Conservation (phyloP, 2,329 filamentous ascomycete species). For the Chrysosporium queenslandicum region DNA sequence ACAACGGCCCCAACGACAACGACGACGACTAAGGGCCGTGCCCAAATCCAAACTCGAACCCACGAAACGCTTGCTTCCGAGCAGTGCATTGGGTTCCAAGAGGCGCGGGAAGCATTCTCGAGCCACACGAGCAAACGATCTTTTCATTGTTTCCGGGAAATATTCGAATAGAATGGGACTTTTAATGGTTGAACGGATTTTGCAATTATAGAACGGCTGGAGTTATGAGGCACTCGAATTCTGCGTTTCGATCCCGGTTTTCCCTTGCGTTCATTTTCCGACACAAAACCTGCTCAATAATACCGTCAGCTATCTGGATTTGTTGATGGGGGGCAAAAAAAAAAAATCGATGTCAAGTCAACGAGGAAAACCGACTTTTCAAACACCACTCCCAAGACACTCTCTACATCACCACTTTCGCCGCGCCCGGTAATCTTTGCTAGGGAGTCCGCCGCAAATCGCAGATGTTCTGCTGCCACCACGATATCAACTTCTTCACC, state of each 20-base stretch:
- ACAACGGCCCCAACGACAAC: conserved; percentile 24
- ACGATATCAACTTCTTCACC: conserved; percentile 60
- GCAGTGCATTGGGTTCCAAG: conserved; percentile 1
- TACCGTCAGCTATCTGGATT: background rate
- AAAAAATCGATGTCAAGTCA: conserved; percentile 21
- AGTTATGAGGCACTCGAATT: background rate
- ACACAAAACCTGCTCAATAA: conserved; percentile 14
- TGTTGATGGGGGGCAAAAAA: no score
- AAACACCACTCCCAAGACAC: conserved; percentile 92
- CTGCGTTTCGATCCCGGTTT: background rate
- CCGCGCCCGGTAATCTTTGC: conserved; percentile 80
- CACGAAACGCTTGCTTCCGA: background rate
- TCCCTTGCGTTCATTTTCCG: conserved; percentile 11
- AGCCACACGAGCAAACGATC: background rate
- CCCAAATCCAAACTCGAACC: background rate
- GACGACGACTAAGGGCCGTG: conserved; percentile 15
- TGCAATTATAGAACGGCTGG: background rate
- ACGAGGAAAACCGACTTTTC: conserved; percentile 61
- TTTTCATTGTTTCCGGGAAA: background rate
- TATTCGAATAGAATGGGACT: background rate
- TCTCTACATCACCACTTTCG: conserved; percentile 80
- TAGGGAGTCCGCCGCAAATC: conserved; percentile 68
- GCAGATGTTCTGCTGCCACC: conserved; percentile 77
- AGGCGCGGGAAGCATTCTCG: conserved; percentile 9
- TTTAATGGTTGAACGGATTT: no score